Conservation (phyloP, 2,329 filamentous ascomycete species). For the Ophiocordyceps australis region DNA sequence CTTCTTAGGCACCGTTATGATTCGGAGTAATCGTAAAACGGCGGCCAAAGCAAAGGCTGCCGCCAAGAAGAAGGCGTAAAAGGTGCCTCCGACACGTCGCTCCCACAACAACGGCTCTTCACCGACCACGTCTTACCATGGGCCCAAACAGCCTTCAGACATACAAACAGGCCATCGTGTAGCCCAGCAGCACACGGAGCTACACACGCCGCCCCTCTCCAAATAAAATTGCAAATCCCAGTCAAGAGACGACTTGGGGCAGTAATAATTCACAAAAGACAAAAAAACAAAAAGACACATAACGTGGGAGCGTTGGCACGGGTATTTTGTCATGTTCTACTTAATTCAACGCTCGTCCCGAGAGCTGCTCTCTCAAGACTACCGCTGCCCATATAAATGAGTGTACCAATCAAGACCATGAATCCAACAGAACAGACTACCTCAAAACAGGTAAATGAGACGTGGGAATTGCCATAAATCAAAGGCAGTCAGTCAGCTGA, state of each 20-base stretch:
- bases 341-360: constrained; percentile 6
- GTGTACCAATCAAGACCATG: constrained; percentile 8
- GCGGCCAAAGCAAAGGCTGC: constrained; percentile 79
- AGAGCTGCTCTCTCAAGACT: constrained; percentile 4
- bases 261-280: too few relatives aligned
- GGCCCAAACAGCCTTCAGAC: too few relatives aligned
- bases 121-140: neutral
- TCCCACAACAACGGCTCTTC: too few relatives aligned
- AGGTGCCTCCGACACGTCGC: too few relatives aligned
- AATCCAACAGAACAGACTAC: constrained; percentile 11
- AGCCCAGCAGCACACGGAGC: too few relatives aligned
- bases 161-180: too few relatives aligned
- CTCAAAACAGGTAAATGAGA: constrained; percentile 7
- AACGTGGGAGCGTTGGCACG: constrained; percentile 6
- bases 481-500: constrained; percentile 1
- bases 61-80: constrained; percentile 69
- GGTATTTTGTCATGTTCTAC: constrained; percentile 18
- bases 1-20: constrained; percentile 95
- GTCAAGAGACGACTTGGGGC: too few relatives aligned
- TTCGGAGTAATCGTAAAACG: constrained; percentile 96
- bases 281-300: too few relatives aligned
- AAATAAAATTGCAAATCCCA: too few relatives aligned
- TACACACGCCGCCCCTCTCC: too few relatives aligned
- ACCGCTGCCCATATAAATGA: constrained; percentile 9
- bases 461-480: constrained; percentile 1